Percentiles rank a stretch among this genome's conserved stretches.
phyloP scores from a whole-genome alignment of 2,329 filamentous ascomycete genomes.

The Chaetomium globosum region DNA sequence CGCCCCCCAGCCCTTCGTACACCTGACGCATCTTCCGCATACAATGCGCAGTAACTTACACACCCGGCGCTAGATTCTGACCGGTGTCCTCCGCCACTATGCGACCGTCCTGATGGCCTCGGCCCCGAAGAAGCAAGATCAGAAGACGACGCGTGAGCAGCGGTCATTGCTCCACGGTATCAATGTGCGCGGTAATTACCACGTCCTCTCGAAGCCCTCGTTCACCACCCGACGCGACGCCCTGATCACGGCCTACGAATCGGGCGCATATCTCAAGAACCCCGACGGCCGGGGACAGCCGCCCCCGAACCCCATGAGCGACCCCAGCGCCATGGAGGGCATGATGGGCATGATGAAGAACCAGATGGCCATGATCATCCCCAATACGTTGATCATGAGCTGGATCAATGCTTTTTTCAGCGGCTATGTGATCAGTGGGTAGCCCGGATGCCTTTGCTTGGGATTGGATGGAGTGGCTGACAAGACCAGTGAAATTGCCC shows the following conservation, averaged over 20 bases:
- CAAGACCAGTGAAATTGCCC: constrained; percentile 77
- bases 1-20: neutral
- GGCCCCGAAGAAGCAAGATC: constrained; percentile 78
- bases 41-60: constrained; percentile 16
- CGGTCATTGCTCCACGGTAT: constrained; percentile 81
- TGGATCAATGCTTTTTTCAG: constrained; percentile 99
- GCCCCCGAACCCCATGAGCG: constrained; percentile 89
- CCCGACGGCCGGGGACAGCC: constrained; percentile 84
- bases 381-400: constrained; percentile 98
- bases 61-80: constrained; percentile 66
- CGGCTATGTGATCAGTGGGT: constrained; percentile 92
- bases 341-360: constrained; percentile 99
- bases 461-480: constrained; percentile 28
- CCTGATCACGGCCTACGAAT: constrained; percentile 79
- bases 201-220: constrained; percentile 73
- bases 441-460: neutral
- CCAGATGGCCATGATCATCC: constrained; percentile 99
- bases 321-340: constrained; percentile 95
- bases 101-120: constrained; percentile 87
- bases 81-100: constrained; percentile 94
- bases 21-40: neutral
- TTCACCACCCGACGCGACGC: constrained; percentile 81
- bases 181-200: constrained; percentile 79
- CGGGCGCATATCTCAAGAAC: constrained; percentile 85
- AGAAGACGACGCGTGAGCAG: constrained; percentile 80